A percentile compares a stretch with the other conserved stretches of the same genome.
These are phyloP conservation scores for Zygoascus biomembranicola DNA, from an alignment of 805 yeast species.

Conservation along the genomic window DNA sequence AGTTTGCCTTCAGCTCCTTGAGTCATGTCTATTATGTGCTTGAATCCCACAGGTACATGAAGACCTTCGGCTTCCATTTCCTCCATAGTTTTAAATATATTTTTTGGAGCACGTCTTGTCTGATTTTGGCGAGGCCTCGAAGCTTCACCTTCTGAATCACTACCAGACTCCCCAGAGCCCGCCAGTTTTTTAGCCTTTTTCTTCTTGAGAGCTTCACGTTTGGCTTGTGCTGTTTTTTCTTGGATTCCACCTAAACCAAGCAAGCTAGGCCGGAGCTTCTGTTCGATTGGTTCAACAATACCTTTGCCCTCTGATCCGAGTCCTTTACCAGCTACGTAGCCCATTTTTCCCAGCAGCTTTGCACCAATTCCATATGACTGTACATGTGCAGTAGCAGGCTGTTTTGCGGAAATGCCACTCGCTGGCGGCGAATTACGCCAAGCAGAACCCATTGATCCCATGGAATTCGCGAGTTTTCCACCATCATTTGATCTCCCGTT, in stretches of 20 bases:
- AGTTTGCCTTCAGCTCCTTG: constrained; percentile 5
- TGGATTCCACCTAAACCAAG: constrained; percentile 65
- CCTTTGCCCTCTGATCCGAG: constrained; percentile 72
- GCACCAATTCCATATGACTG: constrained; percentile 78
- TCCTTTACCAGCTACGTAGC: constrained; percentile 76
- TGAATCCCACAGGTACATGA: constrained; percentile 21
- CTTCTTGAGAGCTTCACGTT: constrained; percentile 13
- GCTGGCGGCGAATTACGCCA: not conserved
- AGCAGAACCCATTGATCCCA: not conserved
- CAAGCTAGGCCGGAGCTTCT: constrained; percentile 54
- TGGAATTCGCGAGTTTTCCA: not conserved
- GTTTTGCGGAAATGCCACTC: not conserved
- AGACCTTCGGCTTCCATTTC: constrained; percentile 25
- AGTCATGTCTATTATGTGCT: constrained; percentile 21
- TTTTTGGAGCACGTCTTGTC: constrained; percentile 10
- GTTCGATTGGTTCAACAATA: constrained; percentile 71
- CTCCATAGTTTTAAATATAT: constrained; percentile 20
- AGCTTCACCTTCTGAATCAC: constrained; percentile 7
- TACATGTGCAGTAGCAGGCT: not conserved
- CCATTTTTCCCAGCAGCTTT: constrained; percentile 69
- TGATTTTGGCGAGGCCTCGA: constrained; percentile 4
- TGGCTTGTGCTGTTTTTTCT: constrained; percentile 29
- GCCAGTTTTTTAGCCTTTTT: not conserved
- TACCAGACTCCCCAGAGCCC: constrained; percentile 13
- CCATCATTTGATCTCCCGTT: not conserved